Evolutionary conservation across 129 eudicot species (phyloP).

Genomic region (Flaveria trinervia): DNA sequence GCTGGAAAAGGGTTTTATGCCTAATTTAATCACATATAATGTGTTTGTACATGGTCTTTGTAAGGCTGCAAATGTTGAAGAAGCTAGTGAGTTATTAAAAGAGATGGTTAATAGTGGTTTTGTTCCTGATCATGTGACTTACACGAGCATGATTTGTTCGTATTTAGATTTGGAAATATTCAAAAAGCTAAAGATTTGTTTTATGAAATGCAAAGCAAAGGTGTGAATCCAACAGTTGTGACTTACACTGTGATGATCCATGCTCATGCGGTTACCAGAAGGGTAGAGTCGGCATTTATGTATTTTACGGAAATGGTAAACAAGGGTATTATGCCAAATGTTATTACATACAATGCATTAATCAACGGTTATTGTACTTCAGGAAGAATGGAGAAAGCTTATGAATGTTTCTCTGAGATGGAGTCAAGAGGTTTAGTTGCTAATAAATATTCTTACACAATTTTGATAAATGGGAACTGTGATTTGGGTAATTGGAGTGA

Average conservation of each 20-base stretch:
- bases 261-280: slow-evolving; percentile 47
- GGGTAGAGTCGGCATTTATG: slow-evolving; percentile 50
- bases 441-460: slow-evolving; percentile 60
- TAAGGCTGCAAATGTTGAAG: slow-evolving; percentile 50
- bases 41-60: slow-evolving; percentile 53
- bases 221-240: slow-evolving; percentile 59
- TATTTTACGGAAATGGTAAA: slow-evolving; percentile 61
- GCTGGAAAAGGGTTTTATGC: slow-evolving; percentile 44
- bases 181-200: slow-evolving; percentile 54
- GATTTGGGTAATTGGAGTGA: slow-evolving; percentile 55
- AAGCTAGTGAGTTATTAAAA: slow-evolving; percentile 46
- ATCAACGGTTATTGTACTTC: slow-evolving; percentile 59
- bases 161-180: slow-evolving; percentile 48
- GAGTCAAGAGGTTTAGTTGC: slow-evolving; percentile 43
- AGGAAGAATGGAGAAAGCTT: slow-evolving; percentile 50
- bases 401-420: slow-evolving; percentile 52
- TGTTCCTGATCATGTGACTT: slow-evolving; percentile 62
- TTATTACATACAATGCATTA: slow-evolving; percentile 58
- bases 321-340: slow-evolving; percentile 57
- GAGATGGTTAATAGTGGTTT: slow-evolving; percentile 49
- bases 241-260: slow-evolving; percentile 62
- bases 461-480: slow-evolving; percentile 53
- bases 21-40: slow-evolving; percentile 53
- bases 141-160: slow-evolving; percentile 63
- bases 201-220: slow-evolving; percentile 50